Percentiles rank a stretch among this genome's conserved stretches.
phyloP scores from a whole-genome alignment of 2,329 filamentous ascomycete genomes.

The Colletotrichum higginsianum region DNA sequence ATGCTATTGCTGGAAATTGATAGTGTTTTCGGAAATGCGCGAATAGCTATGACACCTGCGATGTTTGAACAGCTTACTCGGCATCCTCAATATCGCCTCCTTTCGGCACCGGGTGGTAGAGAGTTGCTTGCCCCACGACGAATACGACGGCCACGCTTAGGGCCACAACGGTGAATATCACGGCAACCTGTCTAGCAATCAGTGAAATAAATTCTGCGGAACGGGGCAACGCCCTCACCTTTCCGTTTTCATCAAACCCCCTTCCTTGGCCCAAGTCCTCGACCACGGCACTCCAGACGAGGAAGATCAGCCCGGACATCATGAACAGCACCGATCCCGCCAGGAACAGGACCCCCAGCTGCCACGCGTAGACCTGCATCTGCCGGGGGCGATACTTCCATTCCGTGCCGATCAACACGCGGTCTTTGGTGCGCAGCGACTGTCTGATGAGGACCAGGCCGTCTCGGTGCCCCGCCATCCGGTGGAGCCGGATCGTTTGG shows the following conservation, averaged over 20 bases:
- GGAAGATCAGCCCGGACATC: constrained; percentile 43
- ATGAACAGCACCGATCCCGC: constrained; percentile 43
- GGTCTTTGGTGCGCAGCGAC: constrained; percentile 29
- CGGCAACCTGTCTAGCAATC: background rate
- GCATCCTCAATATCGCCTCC: constrained; percentile 2
- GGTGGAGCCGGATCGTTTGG: constrained; percentile 59
- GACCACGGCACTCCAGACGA: constrained; percentile 43
- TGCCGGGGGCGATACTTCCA: constrained; percentile 31
- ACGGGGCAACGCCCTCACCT: background rate
- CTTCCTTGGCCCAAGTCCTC: background rate
- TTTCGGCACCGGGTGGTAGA: constrained; percentile 9
- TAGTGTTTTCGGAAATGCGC: too few relatives aligned
- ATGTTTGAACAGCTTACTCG: background rate
- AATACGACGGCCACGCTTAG: background rate
- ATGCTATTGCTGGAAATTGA: too few relatives aligned
- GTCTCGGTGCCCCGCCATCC: constrained; percentile 57
- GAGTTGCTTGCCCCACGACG: background rate
- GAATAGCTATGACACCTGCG: too few relatives aligned
- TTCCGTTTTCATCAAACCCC: constrained; percentile 15
- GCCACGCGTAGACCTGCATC: constrained; percentile 46
- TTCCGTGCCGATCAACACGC: background rate
- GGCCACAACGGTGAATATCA: constrained; percentile 6
- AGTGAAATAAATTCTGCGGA: background rate
- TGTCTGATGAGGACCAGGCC: constrained; percentile 52
- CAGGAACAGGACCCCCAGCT: constrained; percentile 44